phyloP scores from a whole-genome alignment of 2,329 filamentous ascomycete species.

The Neonectria hederae region DNA sequence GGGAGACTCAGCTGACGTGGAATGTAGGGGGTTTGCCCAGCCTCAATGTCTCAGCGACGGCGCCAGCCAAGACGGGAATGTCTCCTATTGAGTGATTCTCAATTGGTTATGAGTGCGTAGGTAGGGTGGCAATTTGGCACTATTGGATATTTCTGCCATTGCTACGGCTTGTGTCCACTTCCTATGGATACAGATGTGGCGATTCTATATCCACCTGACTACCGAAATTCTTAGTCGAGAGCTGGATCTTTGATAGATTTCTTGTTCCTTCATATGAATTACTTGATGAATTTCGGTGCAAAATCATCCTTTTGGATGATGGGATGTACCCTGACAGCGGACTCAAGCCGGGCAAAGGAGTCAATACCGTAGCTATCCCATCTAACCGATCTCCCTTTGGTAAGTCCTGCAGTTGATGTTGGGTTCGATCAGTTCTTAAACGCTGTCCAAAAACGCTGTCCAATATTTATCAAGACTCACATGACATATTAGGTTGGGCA shows the following conservation, averaged over 20 bases:
- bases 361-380: background rate
- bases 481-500: too few relatives aligned
- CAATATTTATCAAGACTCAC: too few relatives aligned
- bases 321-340: background rate
- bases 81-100: background rate
- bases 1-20: conserved; percentile 25
- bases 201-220: background rate
- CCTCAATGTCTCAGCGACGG: conserved; percentile 31
- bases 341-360: too few relatives aligned
- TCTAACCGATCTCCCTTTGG: background rate
- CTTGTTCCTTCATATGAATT: background rate
- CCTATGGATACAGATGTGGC: background rate
- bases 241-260: background rate
- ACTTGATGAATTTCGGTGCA: background rate
- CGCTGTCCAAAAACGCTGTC: too few relatives aligned
- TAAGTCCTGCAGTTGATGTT: too few relatives aligned
- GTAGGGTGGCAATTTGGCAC: background rate
- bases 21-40: conserved; percentile 30
- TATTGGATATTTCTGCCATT: background rate
- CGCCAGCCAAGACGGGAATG: background rate
- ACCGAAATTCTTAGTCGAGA: background rate
- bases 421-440: too few relatives aligned
- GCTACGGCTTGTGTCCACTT: background rate
- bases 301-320: background rate
- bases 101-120: background rate